phyloP scores from a whole-genome alignment of 2,329 filamentous ascomycete species.

The Penicillium concentricum region DNA sequence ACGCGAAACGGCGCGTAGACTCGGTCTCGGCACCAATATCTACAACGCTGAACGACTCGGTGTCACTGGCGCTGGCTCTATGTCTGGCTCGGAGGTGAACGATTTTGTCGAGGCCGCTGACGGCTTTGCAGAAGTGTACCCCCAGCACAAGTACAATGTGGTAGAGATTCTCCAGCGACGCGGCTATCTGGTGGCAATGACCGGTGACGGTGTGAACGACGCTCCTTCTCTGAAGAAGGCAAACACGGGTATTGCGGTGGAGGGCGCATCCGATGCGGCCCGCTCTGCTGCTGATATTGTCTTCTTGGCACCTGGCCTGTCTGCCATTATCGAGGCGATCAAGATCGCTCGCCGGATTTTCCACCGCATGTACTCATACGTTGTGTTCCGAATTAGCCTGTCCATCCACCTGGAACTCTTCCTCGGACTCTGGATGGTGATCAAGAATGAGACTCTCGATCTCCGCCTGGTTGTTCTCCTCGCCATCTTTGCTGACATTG shows the following conservation, averaged over 20 bases:
- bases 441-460: constrained; percentile 79
- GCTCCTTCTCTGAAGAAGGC: constrained; percentile 90
- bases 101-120: constrained; percentile 94
- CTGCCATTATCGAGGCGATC: constrained; percentile 87
- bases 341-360: constrained; percentile 95
- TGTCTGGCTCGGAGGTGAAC: constrained; percentile 91
- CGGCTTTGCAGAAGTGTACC: constrained; percentile 92
- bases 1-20: constrained; percentile 84
- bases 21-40: constrained; percentile 87
- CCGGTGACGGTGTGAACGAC: constrained; percentile 93
- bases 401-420: constrained; percentile 90
- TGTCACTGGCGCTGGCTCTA: constrained; percentile 84
- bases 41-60: constrained; percentile 92
- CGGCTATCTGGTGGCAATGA: constrained; percentile 94
- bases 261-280: constrained; percentile 87
- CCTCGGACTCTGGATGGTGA: constrained; percentile 87
- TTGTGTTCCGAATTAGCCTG: constrained; percentile 90
- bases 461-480: constrained; percentile 89
- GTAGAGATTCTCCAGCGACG: constrained; percentile 91
- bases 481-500: constrained; percentile 91
- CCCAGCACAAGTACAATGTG: constrained; percentile 92
- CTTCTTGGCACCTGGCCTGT: constrained; percentile 86
- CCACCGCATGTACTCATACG: constrained; percentile 95
- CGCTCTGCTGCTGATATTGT: constrained; percentile 91
- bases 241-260: constrained; percentile 93